phyloP scores from a whole-genome alignment of 345 rosid species.

The Toxicodendron radicans region DNA sequence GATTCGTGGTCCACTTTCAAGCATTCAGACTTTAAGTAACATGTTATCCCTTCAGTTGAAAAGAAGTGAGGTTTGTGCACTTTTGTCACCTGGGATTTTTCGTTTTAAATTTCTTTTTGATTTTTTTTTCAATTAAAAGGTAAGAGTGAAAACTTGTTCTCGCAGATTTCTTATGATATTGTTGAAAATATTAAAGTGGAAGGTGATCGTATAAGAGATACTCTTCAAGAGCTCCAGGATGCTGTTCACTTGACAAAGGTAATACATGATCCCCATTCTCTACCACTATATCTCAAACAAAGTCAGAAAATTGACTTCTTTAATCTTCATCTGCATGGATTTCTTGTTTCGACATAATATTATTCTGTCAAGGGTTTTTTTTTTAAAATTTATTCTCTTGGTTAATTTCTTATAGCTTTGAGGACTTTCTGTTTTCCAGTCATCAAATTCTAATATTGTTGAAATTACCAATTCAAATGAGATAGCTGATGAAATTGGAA shows the following conservation, averaged over 20 bases:
- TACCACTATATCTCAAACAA: background rate
- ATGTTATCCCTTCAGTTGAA: constrained; percentile 72
- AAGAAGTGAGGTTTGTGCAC: constrained; percentile 67
- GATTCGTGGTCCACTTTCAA: constrained; percentile 87
- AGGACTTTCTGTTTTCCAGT: background rate
- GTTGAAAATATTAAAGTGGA: constrained; percentile 75
- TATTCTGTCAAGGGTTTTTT: background rate
- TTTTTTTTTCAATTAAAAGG: background rate
- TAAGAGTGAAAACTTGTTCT: constrained; percentile 7
- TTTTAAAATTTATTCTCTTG: background rate
- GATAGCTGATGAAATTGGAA: background rate
- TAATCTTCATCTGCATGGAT: background rate
- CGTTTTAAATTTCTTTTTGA: constrained; percentile 8
- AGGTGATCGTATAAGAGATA: constrained; percentile 63
- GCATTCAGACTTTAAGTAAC: constrained; percentile 75
- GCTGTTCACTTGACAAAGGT: constrained; percentile 89
- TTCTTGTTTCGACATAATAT: background rate
- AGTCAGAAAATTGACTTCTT: background rate
- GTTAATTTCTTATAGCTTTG: background rate
- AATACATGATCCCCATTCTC: constrained; percentile 10
- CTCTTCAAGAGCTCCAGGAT: constrained; percentile 89
- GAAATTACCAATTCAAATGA: background rate
- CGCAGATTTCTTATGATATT: constrained; percentile 77
- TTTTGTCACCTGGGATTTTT: constrained; percentile 1
- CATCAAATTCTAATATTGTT: background rate